Base-by-base conservation (phyloP, 139 green algal genomes). In the Coccomyxa sp. region DNA sequence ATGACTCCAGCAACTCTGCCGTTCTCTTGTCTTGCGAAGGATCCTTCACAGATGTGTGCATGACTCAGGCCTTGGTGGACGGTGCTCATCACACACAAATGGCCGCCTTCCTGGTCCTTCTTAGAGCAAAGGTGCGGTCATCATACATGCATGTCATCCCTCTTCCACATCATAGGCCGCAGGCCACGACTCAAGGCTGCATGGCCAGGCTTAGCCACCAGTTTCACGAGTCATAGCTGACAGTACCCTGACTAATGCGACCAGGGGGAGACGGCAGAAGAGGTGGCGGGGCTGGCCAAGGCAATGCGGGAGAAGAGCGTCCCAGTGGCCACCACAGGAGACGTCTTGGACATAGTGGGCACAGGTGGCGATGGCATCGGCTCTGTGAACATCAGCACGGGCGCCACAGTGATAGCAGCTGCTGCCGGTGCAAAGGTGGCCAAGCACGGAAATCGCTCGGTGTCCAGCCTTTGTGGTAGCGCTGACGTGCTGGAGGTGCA, bases 341-440 rank as follows among this genome's bases (percentile, higher is more conserved):
- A 81, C 4, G 84, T 77, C 85, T 76, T 99, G 80, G 97, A 99
- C 92, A 99, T 99, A 82, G 97, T 99, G 81, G 97, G 97, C 59
- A 99, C 97, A 0, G 97, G 97, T 32, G 97, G 97, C 17, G 97
- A 99, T 87, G 93, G 94, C 89, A 98, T 98, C 66, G 96, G 97
- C 67, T 98, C 94, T 18, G 96, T 99, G 66, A 99, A 99, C 92
- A 99, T 99, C 86, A 97, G 92, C 58, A 99, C 97, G 0, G 97
- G 97, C 12, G 92, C 97, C 10, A 96, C 88, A 81, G 90, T 99
- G 30, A 79, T 99, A 14, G 95, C 96, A 31, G 97, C 97, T 15
- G 96, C 96, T 10, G 97, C 96, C 23, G 97, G 97, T 13, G 97
- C 95, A 11, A 92, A 93, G 71, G 95, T 99, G 15, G 97, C 97